Conservation (phyloP, 768 basidiomycete genomes). For the Clitopilus hobsonii region DNA sequence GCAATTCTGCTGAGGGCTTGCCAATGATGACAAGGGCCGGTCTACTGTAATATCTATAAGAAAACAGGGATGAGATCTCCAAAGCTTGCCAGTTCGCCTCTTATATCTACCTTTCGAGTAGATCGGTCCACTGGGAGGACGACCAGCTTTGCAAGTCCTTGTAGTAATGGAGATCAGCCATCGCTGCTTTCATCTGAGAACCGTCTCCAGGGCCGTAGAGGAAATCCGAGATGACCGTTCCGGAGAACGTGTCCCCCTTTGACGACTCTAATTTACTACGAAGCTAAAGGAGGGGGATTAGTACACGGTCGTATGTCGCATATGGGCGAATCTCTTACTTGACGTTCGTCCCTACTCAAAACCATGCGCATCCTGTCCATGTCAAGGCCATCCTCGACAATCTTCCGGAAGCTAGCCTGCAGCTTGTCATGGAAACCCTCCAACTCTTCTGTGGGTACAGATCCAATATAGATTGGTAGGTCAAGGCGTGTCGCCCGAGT, state of each 20-base stretch:
- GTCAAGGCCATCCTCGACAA: constrained; percentile 75
- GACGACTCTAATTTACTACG: constrained; percentile 80
- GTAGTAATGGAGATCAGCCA: constrained; percentile 80
- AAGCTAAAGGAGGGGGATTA: constrained; percentile 37
- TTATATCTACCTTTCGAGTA: constrained; percentile 61
- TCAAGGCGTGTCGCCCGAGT: constrained; percentile 67
- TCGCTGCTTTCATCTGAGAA: constrained; percentile 62
- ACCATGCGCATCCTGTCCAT: constrained; percentile 88
- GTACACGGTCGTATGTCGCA: no score
- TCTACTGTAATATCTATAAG: constrained; percentile 71
- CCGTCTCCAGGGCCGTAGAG: constrained; percentile 84
- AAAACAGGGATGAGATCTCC: constrained; percentile 1
- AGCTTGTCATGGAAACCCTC: constrained; percentile 68
- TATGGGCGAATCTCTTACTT: constrained; percentile 57
- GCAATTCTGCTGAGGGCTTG: constrained; percentile 82
- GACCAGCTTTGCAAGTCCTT: constrained; percentile 65
- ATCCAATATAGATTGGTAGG: constrained; percentile 74
- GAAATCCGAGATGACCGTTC: constrained; percentile 75
- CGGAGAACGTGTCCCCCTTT: constrained; percentile 77
- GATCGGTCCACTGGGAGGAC: constrained; percentile 66
- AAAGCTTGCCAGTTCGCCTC: constrained; percentile 1
- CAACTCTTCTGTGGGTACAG: constrained; percentile 78
- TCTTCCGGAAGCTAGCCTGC: constrained; percentile 60
- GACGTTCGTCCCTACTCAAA: constrained; percentile 83
- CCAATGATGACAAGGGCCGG: constrained; percentile 76